Conservation (phyloP, 495 filamentous ascomycete species). For the Lasiosphaeria ovina region DNA sequence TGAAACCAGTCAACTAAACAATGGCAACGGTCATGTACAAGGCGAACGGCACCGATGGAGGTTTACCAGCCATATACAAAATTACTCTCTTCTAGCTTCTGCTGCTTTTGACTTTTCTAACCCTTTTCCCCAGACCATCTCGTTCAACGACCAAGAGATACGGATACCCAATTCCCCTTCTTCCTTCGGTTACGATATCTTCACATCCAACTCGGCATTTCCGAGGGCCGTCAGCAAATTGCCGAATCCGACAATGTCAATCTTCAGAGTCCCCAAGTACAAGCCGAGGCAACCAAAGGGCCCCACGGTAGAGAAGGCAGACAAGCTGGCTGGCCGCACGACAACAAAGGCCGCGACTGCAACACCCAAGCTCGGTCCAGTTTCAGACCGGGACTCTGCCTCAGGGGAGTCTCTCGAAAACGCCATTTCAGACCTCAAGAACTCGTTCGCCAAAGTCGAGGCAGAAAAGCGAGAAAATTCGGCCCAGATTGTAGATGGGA, state of each 20-base stretch:
- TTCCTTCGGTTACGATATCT: slow-evolving; percentile 44
- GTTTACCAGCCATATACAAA: background rate
- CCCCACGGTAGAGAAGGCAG: slow-evolving; percentile 7
- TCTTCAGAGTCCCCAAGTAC: slow-evolving; percentile 42
- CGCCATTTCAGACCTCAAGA: slow-evolving; percentile 39
- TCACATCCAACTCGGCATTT: slow-evolving; percentile 34
- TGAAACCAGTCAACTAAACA: background rate
- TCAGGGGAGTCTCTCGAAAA: slow-evolving; percentile 23
- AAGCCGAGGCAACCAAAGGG: slow-evolving; percentile 33
- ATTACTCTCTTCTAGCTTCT: background rate
- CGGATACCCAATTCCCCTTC: slow-evolving; percentile 34
- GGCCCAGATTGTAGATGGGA: slow-evolving; percentile 27
- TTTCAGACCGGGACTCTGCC: slow-evolving; percentile 14
- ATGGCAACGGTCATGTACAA: background rate
- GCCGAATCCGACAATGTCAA: slow-evolving; percentile 45
- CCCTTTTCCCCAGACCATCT: slow-evolving; percentile 33
- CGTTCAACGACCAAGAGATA: slow-evolving; percentile 38
- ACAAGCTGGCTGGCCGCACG: slow-evolving; percentile 9
- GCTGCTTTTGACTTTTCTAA: slow-evolving; percentile 14
- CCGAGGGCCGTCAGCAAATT: slow-evolving; percentile 33
- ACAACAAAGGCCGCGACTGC: slow-evolving; percentile 8
- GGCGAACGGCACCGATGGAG: slow-evolving; percentile 8
- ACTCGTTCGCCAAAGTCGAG: slow-evolving; percentile 34
- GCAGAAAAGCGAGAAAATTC: slow-evolving; percentile 51
- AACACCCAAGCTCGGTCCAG: slow-evolving; percentile 9